Conservation (phyloP, 306 rosid species). For the Citrullus mucosospermus region DNA sequence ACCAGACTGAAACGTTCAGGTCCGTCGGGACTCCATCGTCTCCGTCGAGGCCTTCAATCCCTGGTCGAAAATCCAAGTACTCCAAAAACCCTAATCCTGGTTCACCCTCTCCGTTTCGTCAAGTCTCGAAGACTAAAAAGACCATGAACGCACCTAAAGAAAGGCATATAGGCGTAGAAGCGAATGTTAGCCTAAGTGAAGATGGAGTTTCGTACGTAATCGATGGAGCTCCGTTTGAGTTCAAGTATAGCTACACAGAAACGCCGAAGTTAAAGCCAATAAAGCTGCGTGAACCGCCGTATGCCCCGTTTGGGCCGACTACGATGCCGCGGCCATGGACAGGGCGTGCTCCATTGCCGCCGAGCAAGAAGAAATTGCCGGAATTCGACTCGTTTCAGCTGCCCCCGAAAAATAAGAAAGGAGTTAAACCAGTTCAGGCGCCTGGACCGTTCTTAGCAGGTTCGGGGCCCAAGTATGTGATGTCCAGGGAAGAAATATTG, state of each 20-base stretch:
- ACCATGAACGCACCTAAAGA: conserved; percentile 8
- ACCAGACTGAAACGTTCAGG: conserved; percentile 15
- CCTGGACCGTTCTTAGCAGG: conserved; percentile 81
- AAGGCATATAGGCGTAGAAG: conserved; percentile 19
- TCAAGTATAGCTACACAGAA: conserved; percentile 93
- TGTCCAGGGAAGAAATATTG: conserved; percentile 58
- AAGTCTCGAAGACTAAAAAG: conserved; percentile 16
- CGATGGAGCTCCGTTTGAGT: conserved; percentile 81
- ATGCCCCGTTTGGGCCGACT: conserved; percentile 56
- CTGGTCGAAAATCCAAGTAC: conserved; percentile 55
- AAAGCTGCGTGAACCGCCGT: conserved; percentile 59
- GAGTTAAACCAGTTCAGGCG: conserved; percentile 71
- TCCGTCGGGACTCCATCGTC: conserved; percentile 52
- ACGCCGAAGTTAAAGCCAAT: conserved; percentile 65
- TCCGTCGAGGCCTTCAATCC: conserved; percentile 59
- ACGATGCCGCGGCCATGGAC: conserved; percentile 77
- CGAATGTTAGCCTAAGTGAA: conserved; percentile 37
- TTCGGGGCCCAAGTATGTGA: conserved; percentile 47
- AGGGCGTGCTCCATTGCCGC: conserved; percentile 69
- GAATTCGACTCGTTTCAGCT: conserved; percentile 75
- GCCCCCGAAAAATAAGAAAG: conserved; percentile 75
- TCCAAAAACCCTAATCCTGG: conserved; percentile 34
- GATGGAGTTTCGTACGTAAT: conserved; percentile 48
- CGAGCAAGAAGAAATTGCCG: conserved; percentile 60
- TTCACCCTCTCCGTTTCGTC: conserved; percentile 45